Percentiles rank a stretch among this genome's conserved stretches.
These are phyloP conservation scores for Hirsutella rhossiliensis DNA, from an alignment of 2,329 filamentous ascomycete genomes.

Conservation along the genomic window DNA sequence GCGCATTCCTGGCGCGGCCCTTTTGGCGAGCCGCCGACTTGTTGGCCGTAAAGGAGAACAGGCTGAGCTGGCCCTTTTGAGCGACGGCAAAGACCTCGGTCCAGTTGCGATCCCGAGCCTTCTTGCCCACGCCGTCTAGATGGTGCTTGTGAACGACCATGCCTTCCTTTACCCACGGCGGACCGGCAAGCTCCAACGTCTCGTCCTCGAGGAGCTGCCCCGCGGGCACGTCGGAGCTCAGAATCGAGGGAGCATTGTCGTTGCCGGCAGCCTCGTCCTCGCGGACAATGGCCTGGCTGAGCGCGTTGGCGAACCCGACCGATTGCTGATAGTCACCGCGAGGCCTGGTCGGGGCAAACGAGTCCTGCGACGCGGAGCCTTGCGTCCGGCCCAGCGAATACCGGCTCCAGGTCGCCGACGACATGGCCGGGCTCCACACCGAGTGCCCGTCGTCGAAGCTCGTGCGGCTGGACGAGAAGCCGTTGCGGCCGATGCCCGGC, in stretches of 20 bases:
- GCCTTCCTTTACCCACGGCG: constrained; percentile 98
- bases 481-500: constrained; percentile 60
- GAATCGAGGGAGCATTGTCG: constrained; percentile 32
- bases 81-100: constrained; percentile 91
- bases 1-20: constrained; percentile 37
- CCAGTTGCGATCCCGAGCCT: constrained; percentile 91
- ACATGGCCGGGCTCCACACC: constrained; percentile 73
- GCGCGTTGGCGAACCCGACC: constrained; percentile 91
- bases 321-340: constrained; percentile 85
- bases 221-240: constrained; percentile 47
- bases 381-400: constrained; percentile 85
- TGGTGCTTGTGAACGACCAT: constrained; percentile 95
- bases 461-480: constrained; percentile 80
- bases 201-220: constrained; percentile 79
- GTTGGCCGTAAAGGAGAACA: constrained; percentile 84
- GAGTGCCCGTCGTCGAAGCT: constrained; percentile 87
- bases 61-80: constrained; percentile 83
- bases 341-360: constrained; percentile 65
- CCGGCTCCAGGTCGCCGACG: constrained; percentile 93
- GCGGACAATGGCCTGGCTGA: constrained; percentile 92
- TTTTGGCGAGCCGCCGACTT: constrained; percentile 64
- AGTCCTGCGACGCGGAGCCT: constrained; percentile 86
- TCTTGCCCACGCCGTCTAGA: constrained; percentile 79
- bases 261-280: constrained; percentile 57
- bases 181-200: constrained; percentile 76